Conservation (phyloP, 2,329 filamentous ascomycete species). For the Chrysosporium queenslandicum region DNA sequence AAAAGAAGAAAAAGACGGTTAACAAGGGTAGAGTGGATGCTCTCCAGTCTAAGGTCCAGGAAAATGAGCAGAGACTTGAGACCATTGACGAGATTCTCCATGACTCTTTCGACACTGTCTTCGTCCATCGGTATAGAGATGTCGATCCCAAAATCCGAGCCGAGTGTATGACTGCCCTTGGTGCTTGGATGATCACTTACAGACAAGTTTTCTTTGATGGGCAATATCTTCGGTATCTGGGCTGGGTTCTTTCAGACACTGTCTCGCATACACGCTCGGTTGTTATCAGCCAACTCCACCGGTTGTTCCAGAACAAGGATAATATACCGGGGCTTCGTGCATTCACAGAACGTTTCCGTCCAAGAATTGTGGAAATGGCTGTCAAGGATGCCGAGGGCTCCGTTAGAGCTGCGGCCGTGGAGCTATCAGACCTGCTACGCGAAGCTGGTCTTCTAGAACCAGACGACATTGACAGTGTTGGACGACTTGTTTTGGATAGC, state of each 20-base stretch:
- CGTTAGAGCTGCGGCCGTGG: constrained; percentile 70
- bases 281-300: constrained; percentile 70
- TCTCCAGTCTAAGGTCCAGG: constrained; percentile 60
- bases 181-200: constrained; percentile 76
- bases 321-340: constrained; percentile 68
- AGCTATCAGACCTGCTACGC: constrained; percentile 70
- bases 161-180: constrained; percentile 78
- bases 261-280: constrained; percentile 66
- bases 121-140: constrained; percentile 91
- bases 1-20: constrained; percentile 58
- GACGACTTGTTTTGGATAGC: constrained; percentile 77
- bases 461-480: constrained; percentile 78
- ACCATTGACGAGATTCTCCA: constrained; percentile 61
- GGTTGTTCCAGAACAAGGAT: constrained; percentile 68
- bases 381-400: constrained; percentile 70
- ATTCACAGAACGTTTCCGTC: constrained; percentile 85
- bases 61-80: constrained; percentile 60
- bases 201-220: constrained; percentile 86
- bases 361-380: constrained; percentile 84
- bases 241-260: constrained; percentile 87
- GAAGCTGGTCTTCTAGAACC: constrained; percentile 81
- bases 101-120: constrained; percentile 85
- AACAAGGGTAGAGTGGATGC: constrained; percentile 70
- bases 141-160: constrained; percentile 79
- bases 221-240: constrained; percentile 80